Conservation (phyloP, 1,139 yeast genomes). For the Suhomyces maxii region DNA sequence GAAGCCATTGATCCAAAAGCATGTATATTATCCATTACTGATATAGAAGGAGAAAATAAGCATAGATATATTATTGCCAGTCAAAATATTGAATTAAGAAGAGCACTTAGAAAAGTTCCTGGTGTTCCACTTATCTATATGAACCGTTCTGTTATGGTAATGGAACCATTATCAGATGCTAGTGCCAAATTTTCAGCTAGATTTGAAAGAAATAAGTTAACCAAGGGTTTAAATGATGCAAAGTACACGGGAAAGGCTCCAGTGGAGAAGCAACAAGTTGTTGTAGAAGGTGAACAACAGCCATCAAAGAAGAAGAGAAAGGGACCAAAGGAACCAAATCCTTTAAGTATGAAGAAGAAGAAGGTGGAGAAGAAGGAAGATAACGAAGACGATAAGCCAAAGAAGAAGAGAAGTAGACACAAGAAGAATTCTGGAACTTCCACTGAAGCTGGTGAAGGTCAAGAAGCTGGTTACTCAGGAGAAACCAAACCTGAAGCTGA, state of each 20-base stretch:
- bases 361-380: constrained; percentile 28
- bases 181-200: constrained; percentile 55
- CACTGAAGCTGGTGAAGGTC: neutral
- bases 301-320: constrained; percentile 47
- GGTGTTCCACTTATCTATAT: constrained; percentile 89
- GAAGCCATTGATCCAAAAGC: constrained; percentile 70
- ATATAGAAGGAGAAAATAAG: constrained; percentile 74
- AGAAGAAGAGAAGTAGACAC: constrained; percentile 33
- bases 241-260: constrained; percentile 34
- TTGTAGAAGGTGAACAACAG: constrained; percentile 13
- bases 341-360: constrained; percentile 75
- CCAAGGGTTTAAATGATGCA: constrained; percentile 70
- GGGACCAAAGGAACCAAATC: constrained; percentile 81
- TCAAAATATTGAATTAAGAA: constrained; percentile 70
- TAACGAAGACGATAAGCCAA: constrained; percentile 8
- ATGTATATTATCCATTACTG: constrained; percentile 72
- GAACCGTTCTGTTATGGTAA: constrained; percentile 88
- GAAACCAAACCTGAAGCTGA: neutral
- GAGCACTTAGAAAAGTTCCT: constrained; percentile 68
- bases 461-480: neutral
- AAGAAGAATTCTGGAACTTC: constrained; percentile 1
- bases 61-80: constrained; percentile 89
- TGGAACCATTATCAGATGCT: constrained; percentile 87
- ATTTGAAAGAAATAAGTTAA: constrained; percentile 66
- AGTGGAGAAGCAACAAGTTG: constrained; percentile 13